Base-by-base conservation (phyloP, 2,329 filamentous ascomycete genomes). In the Rhynchosporium agropyri region DNA sequence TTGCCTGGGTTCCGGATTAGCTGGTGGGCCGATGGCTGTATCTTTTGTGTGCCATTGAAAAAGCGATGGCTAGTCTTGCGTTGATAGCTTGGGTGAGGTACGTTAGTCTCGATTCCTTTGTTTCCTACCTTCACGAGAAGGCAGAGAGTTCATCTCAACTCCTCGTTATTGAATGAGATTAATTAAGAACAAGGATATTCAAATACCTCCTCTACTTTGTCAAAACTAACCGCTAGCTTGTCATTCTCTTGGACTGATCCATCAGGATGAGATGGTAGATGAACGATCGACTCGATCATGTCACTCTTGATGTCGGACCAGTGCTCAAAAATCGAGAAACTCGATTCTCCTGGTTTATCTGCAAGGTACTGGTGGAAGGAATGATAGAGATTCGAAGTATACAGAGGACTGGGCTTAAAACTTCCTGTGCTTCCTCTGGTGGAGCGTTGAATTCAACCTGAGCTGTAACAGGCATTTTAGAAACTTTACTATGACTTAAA, bases 391-490 rank as follows among this genome's bases (percentile, higher is more conserved):
- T 20, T 20, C 20, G 20, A 20, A 20, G 20, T 20, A 20, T 20
- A 20, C 20, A 20, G 20, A 20, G 20, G 8, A 45, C n/a, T 45
- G 1, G 20, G 26, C 60, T 58, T 45, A 65, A 64, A 4, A 68
- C 60, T 38, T 46, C 58, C 10, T 57, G 31, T 8, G 64, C 62
- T 53, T 64, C 58, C 46, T 66, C 53, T 5, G 60, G 60, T 5
- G 60, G 60, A n/a, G 58, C 62, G 7, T 59, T 55, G n/a, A 64
- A 66, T 53, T 68, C 64, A 33, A 66, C 60, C 33, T 64, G 33
- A 28, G 51, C 51, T 54, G 51, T 13, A 4, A 54, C 40, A 4
- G 51, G 33, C 51, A 54, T 54, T 8, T 54, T 54, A 12, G 10
- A 3, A 13, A 12, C 7, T 33, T 33, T 36, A 10, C 9, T 5